Evolutionary conservation across 108 stramenopile genomes (phyloP), one percentile per base, ranked within the genome.

Genomic region (Nitzschia sp.): DNA sequence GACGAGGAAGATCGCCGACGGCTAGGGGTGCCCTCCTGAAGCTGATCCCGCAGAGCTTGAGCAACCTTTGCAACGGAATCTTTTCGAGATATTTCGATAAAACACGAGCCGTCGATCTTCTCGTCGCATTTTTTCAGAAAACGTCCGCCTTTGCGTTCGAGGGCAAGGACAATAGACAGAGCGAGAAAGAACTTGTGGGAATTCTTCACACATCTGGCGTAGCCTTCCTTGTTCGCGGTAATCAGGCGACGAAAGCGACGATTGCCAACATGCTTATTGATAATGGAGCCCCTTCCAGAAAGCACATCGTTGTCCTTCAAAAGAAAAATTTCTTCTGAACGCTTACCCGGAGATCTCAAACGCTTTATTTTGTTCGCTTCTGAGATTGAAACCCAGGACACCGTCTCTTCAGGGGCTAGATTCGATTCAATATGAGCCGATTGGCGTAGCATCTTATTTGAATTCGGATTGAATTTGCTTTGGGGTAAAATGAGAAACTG

Each of bases 11-110:
- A 19, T 52, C 50, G 50, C 13, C n/a, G 23, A 5, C 23, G 9
- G 8, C 55, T 31, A 15, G 3, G 31, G 4, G 5, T 27, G 5
- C 9, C 19, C 4, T n/a, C 19, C 4, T 56, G 55, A 4, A 56
- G 55, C 25, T 80, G 69, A 21, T 88, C 87, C 32, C 86, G 67
- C 23, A 85, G 64, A 17, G 83, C 83, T 69, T 88, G 86, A 23
- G 68, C 60, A 16, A 84, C 85, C 73, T 88, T 88, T 45, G 80
- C 79, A 15, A 83, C 23, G 22, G 81, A 81, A 46, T 81, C 79
- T 41, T 82, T 58, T 32, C 58, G 58, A 59, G 29, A 80, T 45
- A 63, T 75, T 46, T 25, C 28, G 11, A 69, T 54, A 61, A 28
- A 60, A 27, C 31, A 23, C 33, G 41, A 45, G 31, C 21, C 63